Evolutionary conservation across 495 filamentous ascomycete species (phyloP), one percentile per base, ranked within the genome.

Genomic region (Immersiella caudata): DNA sequence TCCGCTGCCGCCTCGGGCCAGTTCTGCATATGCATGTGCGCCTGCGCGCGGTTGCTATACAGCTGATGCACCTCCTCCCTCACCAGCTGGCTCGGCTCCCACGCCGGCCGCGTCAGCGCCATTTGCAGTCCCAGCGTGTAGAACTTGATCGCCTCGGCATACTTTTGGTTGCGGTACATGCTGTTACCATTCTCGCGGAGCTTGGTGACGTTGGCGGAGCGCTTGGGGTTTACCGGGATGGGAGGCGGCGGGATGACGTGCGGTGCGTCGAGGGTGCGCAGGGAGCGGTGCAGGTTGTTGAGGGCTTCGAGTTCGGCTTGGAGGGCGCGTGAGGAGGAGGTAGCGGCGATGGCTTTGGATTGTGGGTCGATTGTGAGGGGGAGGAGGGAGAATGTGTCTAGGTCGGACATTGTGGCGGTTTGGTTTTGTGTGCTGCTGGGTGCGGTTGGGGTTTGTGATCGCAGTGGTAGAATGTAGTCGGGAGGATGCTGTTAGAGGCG

Each of bases 1-100:
- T 99, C 95, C 3, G 89, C 80, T 24, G 90, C 83, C 3, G 84
- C 95, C 83, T 95, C 93, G 6, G 90, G 81, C 93, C 94, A 99
- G 54, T 83, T 81, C 78, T 85, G 83, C 76, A 88, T 74, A 2
- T 84, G 88, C 89, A 97, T 96, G 71, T 93, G 84, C 67, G 93
- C 92, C 86, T 97, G 93, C 57, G 93, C 93, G 22, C 96, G 86
- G 77, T 97, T 97, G 60, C 88, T 85, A 77, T 91, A 96, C 70
- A 98, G 78, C 1, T 83, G 85, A 16, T 89, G 82, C 21, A 93
- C 79, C 78, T 99, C 95, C 69, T 98, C 95, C 27, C 93, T 81
- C 60, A 94, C 89, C 2, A 97, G 81, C 8, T 87, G 85, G 2
- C 85, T 80, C 0, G 94, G 94, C 74, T 99, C 96, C 95, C 95